Evolutionary conservation across 805 yeast species (phyloP).

Genomic region (Ogataea ganodermae): DNA sequence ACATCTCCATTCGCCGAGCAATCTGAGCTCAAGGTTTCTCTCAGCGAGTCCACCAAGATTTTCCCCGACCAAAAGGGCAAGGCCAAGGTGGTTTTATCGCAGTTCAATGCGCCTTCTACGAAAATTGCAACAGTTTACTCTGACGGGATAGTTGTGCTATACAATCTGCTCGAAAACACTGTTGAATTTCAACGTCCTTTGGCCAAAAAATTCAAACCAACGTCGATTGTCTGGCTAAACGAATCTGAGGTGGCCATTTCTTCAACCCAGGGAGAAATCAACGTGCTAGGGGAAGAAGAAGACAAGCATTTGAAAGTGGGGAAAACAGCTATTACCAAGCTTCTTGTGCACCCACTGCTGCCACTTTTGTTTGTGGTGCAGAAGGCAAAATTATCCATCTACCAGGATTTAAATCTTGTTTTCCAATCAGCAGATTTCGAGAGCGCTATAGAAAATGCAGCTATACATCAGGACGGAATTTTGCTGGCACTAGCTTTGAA

Average conservation of each 20-base stretch:
- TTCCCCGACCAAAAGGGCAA: conserved; percentile 12
- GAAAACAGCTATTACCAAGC: conserved; percentile 9
- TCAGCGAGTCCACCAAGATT: conserved; percentile 4
- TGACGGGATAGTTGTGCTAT: conserved; percentile 10
- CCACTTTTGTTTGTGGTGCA: conserved; percentile 16
- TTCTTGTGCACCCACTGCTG: conserved; percentile 16
- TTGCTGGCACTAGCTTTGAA: conserved; percentile 39
- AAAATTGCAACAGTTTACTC: conserved; percentile 13
- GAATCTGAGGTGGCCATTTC: conserved; percentile 9
- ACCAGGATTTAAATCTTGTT: conserved; percentile 7
- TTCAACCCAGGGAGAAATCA: conserved; percentile 11
- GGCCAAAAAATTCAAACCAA: conserved; percentile 9
- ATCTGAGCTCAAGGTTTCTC: conserved; percentile 1
- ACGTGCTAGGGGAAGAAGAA: conserved; percentile 1
- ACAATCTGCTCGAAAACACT: background rate
- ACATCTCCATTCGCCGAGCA: conserved; percentile 18
- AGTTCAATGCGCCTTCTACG: conserved; percentile 4
- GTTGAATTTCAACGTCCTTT: conserved; percentile 4
- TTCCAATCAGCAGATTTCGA: conserved; percentile 13
- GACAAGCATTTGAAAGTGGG: conserved; percentile 5
- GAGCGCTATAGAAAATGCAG: conserved; percentile 11
- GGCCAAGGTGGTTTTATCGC: conserved; percentile 3
- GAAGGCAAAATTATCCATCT: conserved; percentile 13
- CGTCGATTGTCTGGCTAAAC: conserved; percentile 16
- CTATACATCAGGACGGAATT: conserved; percentile 41